phyloP scores from a whole-genome alignment of 1,139 yeast genomes.

The Candida mesenterica region DNA sequence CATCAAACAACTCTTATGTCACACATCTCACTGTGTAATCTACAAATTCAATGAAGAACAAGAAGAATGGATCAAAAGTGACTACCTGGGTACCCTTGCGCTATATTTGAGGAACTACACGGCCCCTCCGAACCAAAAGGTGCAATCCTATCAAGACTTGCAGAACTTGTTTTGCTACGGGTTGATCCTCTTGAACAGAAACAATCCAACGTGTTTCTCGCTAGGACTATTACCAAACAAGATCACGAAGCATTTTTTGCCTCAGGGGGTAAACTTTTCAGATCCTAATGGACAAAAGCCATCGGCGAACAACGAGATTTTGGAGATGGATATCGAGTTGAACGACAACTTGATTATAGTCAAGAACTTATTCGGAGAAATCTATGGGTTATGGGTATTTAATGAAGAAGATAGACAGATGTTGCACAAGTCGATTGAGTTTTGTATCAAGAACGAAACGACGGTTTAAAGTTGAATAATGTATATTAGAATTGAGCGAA shows the following conservation, averaged over 20 bases:
- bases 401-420: constrained; percentile 70
- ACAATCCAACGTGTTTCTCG: constrained; percentile 73
- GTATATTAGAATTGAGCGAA: not conserved
- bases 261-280: constrained; percentile 33
- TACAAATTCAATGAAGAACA: constrained; percentile 62
- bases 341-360: constrained; percentile 81
- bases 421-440: constrained; percentile 57
- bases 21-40: constrained; percentile 80
- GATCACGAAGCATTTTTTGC: constrained; percentile 43
- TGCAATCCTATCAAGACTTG: constrained; percentile 34
- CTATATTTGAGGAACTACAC: constrained; percentile 65
- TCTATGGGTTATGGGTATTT: constrained; percentile 88
- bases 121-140: constrained; percentile 24
- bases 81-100: constrained; percentile 79
- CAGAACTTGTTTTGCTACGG: constrained; percentile 71
- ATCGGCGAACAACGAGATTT: constrained; percentile 33
- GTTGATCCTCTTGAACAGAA: constrained; percentile 70
- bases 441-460: constrained; percentile 36
- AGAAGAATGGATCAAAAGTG: constrained; percentile 80
- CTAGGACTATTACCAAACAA: constrained; percentile 71
- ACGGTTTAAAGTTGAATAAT: not conserved
- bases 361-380: constrained; percentile 71
- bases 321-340: constrained; percentile 67
- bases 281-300: constrained; percentile 5
- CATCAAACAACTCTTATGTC: constrained; percentile 68